A percentile compares a stretch with the other conserved stretches of the same genome.
Evolutionary conservation across 139 green algal species (phyloP).

Genomic region (Edaphochlamys debaryana): DNA sequence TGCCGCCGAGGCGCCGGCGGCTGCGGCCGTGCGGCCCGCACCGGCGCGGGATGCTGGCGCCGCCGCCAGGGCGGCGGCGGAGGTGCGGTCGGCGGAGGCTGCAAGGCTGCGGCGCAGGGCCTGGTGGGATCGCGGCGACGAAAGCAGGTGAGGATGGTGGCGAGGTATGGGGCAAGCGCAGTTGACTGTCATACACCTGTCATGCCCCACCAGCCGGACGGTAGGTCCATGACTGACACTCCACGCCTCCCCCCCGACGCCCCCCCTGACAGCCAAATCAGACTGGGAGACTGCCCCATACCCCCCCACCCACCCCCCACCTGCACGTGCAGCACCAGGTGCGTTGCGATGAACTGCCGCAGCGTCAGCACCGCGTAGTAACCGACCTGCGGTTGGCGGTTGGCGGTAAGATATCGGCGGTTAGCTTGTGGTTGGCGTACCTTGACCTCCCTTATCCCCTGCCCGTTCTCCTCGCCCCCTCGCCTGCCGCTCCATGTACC

Average conservation of each 20-base stretch:
- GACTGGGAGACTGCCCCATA: too few relatives aligned
- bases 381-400: constrained; percentile 43
- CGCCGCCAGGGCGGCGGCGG: neutral
- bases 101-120: constrained; percentile 30
- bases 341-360: constrained; percentile 68
- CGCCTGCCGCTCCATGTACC: too few relatives aligned
- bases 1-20: neutral
- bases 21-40: neutral
- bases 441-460: neutral
- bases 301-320: too few relatives aligned
- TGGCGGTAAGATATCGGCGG: neutral
- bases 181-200: too few relatives aligned
- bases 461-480: neutral
- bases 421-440: neutral
- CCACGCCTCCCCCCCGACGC: too few relatives aligned
- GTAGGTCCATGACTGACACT: too few relatives aligned
- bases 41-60: neutral
- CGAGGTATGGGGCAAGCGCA: too few relatives aligned
- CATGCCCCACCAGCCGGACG: too few relatives aligned
- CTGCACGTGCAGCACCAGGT: constrained; percentile 65
- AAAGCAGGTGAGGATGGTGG: too few relatives aligned
- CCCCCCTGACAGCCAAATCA: too few relatives aligned
- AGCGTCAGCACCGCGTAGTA: constrained; percentile 67
- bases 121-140: too few relatives aligned
- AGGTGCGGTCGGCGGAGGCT: neutral